Conservation (phyloP, 1,139 yeast genomes). For the Debaryomyces subglobosus region DNA sequence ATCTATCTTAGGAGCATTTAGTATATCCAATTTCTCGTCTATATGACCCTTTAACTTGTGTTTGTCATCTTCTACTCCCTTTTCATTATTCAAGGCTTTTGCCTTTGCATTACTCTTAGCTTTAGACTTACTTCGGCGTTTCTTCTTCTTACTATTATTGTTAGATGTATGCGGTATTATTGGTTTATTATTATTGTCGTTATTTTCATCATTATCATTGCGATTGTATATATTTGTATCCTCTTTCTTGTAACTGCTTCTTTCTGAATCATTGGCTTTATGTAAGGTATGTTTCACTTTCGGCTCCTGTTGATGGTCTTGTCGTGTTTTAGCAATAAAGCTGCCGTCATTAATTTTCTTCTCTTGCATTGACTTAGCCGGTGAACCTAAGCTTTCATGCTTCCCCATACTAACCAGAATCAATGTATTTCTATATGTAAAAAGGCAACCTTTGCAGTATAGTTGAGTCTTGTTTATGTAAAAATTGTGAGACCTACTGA, state of each 20-base stretch:
- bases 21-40: not conserved
- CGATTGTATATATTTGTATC: not conserved
- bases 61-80: not conserved
- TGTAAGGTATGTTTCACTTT: not conserved
- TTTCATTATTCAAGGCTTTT: not conserved
- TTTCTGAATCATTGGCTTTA: not conserved
- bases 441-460: not conserved
- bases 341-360: not conserved
- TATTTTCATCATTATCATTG: not conserved
- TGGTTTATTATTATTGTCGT: not conserved
- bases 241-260: not conserved
- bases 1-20: not conserved
- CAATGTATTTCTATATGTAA: not conserved
- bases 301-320: constrained; percentile 1
- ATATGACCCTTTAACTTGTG: not conserved
- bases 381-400: constrained; percentile 1
- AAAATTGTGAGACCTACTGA: not conserved
- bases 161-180: not conserved
- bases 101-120: not conserved
- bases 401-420: constrained; percentile 3
- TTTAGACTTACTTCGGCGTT: constrained; percentile 7
- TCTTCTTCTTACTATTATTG: constrained; percentile 8
- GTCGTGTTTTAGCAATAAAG: not conserved
- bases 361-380: not conserved
- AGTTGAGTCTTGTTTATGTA: constrained; percentile 1